A percentile compares a stretch with the other conserved stretches of the same genome.
Evolutionary conservation across 805 yeast species (phyloP).

Genomic region (Candida qinlingensis): DNA sequence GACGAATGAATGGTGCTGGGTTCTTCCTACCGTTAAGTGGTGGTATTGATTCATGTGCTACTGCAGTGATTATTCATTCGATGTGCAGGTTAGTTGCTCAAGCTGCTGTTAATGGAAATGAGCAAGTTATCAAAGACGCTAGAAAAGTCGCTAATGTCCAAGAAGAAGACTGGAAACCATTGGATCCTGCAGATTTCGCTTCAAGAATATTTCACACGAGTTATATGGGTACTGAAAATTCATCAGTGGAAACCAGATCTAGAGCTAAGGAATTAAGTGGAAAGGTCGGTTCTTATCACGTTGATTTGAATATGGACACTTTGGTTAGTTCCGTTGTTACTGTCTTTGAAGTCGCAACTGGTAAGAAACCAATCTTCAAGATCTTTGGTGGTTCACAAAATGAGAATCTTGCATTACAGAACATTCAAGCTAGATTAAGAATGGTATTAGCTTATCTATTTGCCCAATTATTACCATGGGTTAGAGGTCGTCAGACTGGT

Average conservation of each 20-base stretch:
- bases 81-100: slow-evolving; percentile 85
- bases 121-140: slow-evolving; percentile 74
- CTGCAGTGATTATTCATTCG: slow-evolving; percentile 88
- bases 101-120: slow-evolving; percentile 63
- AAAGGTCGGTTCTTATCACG: slow-evolving; percentile 82
- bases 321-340: slow-evolving; percentile 68
- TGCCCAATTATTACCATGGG: slow-evolving; percentile 96
- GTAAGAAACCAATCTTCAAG: slow-evolving; percentile 81
- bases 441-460: slow-evolving; percentile 93
- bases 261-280: slow-evolving; percentile 76
- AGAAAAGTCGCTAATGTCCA: slow-evolving; percentile 56
- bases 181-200: slow-evolving; percentile 71
- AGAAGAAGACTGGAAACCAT: slow-evolving; percentile 57
- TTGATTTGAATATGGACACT: slow-evolving; percentile 87
- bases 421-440: slow-evolving; percentile 91
- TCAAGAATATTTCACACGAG: slow-evolving; percentile 76
- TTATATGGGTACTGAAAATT: slow-evolving; percentile 94
- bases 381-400: slow-evolving; percentile 90
- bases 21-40: slow-evolving; percentile 92
- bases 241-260: slow-evolving; percentile 77
- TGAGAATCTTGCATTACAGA: slow-evolving; percentile 92
- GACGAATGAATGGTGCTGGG: slow-evolving; percentile 89
- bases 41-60: slow-evolving; percentile 97
- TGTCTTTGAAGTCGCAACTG: slow-evolving; percentile 85
- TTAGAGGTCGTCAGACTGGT: slow-evolving; percentile 58